Base-by-base conservation (phyloP, 176 grass and related monocot genomes). In the Melocanna baccifera region DNA sequence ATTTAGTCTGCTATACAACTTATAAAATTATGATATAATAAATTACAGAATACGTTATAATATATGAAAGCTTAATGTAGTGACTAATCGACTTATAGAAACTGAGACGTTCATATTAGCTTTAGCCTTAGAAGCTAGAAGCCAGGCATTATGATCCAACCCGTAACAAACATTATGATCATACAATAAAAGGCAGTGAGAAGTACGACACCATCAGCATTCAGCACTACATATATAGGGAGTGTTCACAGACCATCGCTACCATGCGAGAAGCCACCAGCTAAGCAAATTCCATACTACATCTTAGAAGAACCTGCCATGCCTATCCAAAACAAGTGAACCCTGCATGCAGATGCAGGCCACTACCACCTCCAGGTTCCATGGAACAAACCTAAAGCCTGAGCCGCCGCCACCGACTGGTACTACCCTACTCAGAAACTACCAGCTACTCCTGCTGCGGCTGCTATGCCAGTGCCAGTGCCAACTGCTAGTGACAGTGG, bases 341-440 rank as follows among this genome's bases (percentile, higher is more conserved):
- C 88, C 88, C 16, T 52, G 74, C 73, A 36, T 67, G 85, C 57
- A 86, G 76, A 64, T 61, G 86, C 87, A 70, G 55, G 66, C 39
- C 85, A 81, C 85, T 69, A 87, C 89, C 80, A 87, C 75, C 81
- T 84, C 75, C 89, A 90, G 89, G 81, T 91, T 87, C 85, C 70
- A 87, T 63, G 69, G 68, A 75, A 18, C 69, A 62, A 67, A 69
- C 84, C 81, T 69, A 80, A 76, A 34, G n/a, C 51, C 29, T 51
- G 34, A 69, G 26, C 73, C 61, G 25, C 51, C 7, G 61, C 29
- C 41, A 41, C 37, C 81, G 56, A 80, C 87, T 57, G 74, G 39
- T 57, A 67, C 46, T 76, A 69, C 20, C 39, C 20, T 73, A 73
- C 40, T 79, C 84, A 50, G 43, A 73, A 14, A 46, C 89, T 91